phyloP scores from a whole-genome alignment of 1,284 basidiomycete genomes.

The Pseudozyma pruni region DNA sequence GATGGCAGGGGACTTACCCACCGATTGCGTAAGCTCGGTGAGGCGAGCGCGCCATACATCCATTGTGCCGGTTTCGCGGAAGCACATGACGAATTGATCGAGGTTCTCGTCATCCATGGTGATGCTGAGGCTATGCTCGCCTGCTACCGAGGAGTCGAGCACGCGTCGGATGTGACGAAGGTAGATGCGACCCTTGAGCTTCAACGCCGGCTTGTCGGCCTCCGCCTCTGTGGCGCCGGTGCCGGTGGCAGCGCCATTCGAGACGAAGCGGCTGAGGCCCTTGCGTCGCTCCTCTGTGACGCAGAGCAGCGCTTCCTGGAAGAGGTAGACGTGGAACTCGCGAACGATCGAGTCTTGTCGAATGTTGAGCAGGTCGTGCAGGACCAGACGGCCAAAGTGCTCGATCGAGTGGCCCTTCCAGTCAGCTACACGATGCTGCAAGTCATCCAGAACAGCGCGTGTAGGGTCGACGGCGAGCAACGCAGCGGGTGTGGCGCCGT shows the following conservation, averaged over 20 bases:
- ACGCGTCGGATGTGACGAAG: slow-evolving; percentile 90
- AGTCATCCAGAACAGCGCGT: slow-evolving; percentile 82
- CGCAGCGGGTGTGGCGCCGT: slow-evolving; percentile 52
- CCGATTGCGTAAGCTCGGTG: slow-evolving; percentile 29
- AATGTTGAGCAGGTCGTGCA: slow-evolving; percentile 90
- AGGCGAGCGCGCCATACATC: slow-evolving; percentile 80
- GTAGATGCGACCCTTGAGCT: slow-evolving; percentile 93
- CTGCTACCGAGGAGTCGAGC: slow-evolving; percentile 78
- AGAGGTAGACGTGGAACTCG: slow-evolving; percentile 94
- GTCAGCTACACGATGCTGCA: slow-evolving; percentile 86
- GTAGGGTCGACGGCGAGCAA: slow-evolving; percentile 71
- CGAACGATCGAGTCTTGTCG: slow-evolving; percentile 85
- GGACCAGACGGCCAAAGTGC: slow-evolving; percentile 81
- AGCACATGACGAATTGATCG: slow-evolving; percentile 92
- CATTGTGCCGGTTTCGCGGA: slow-evolving; percentile 86
- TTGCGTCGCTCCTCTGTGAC: slow-evolving; percentile 92
- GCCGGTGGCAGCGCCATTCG: slow-evolving; percentile 69
- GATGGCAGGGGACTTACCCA: slow-evolving; percentile 11
- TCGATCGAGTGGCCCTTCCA: slow-evolving; percentile 92
- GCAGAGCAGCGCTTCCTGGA: slow-evolving; percentile 95
- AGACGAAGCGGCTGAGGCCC: slow-evolving; percentile 75
- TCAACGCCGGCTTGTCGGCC: slow-evolving; percentile 77
- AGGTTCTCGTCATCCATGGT: slow-evolving; percentile 92
- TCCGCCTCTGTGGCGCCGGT: slow-evolving; percentile 6
- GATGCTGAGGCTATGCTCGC: slow-evolving; percentile 88